These are phyloP conservation scores for Chenopodium quinoa DNA, from an alignment of 148 eudicot genomes.

Conservation along the genomic window DNA sequence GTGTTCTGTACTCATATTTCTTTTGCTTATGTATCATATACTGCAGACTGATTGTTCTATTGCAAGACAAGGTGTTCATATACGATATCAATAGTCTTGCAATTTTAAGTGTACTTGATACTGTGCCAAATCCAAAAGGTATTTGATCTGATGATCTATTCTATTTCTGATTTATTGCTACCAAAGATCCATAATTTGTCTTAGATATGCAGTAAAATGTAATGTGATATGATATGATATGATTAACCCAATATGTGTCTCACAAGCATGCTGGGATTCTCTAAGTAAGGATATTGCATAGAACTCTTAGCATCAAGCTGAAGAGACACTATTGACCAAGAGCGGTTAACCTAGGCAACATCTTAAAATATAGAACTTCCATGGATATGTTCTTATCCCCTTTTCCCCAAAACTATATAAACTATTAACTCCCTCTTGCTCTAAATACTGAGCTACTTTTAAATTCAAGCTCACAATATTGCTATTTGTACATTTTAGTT, in stretches of 20 bases:
- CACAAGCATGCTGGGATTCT: neutral
- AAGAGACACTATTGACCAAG: neutral
- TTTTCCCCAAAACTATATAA: neutral
- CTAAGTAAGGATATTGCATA: neutral
- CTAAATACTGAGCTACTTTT: neutral
- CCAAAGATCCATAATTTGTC: neutral
- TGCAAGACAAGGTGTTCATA: conserved; percentile 73
- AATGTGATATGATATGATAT: conserved; percentile 1
- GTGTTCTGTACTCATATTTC: neutral
- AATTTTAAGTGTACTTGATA: conserved; percentile 73
- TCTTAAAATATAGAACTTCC: neutral
- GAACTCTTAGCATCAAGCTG: neutral
- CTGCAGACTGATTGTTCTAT: conserved; percentile 81
- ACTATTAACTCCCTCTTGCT: neutral
- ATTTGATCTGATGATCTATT: conserved; percentile 4
- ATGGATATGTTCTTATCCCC: neutral
- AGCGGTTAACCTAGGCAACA: neutral
- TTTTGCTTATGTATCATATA: conserved; percentile 14
- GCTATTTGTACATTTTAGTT: no score
- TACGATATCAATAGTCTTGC: conserved; percentile 67
- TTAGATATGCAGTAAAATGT: neutral
- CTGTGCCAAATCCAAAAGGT: conserved; percentile 88
- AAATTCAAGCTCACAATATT: neutral
- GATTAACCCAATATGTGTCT: neutral
- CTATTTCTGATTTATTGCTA: neutral